phyloP scores from a whole-genome alignment of 345 rosid species.

The Passiflora organensis region DNA sequence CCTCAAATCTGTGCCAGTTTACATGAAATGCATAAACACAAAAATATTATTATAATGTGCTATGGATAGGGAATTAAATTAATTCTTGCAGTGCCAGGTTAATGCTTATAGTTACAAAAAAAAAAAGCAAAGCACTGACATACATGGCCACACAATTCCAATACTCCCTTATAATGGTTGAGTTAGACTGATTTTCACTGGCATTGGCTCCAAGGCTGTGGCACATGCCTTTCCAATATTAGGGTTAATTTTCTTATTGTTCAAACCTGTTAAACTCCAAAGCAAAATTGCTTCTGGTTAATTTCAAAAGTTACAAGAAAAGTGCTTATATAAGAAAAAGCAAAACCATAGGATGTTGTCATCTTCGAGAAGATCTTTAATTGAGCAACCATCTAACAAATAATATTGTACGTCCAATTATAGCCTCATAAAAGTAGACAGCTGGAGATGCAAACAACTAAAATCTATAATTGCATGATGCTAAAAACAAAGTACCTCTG shows the following conservation, averaged over 20 bases:
- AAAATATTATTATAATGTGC: neutral
- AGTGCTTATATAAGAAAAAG: neutral
- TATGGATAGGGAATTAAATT: too few species aligned
- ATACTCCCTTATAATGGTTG: too few species aligned
- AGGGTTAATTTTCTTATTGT: neutral
- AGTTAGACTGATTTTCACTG: neutral
- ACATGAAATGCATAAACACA: neutral
- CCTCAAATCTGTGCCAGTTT: neutral
- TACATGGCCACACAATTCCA: too few species aligned
- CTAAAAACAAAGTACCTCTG: slow-evolving; percentile 47
- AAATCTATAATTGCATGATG: slow-evolving; percentile 6
- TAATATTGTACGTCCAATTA: neutral
- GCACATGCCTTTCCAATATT: neutral
- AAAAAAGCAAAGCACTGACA: too few species aligned
- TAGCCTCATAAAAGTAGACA: neutral
- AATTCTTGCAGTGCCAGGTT: neutral
- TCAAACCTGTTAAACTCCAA: neutral
- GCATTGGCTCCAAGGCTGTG: neutral
- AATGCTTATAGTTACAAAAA: too few species aligned
- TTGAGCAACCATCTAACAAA: neutral
- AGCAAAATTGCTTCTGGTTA: neutral
- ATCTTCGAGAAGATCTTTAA: too few species aligned
- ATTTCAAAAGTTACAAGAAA: neutral
- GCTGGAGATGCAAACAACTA: neutral
- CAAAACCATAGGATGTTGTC: too few species aligned